Percentiles rank a stretch among this genome's conserved stretches.
Conservation (phyloP, 1,284 basidiomycete genomes). For the Cystobasidiaceae sp. region DNA sequence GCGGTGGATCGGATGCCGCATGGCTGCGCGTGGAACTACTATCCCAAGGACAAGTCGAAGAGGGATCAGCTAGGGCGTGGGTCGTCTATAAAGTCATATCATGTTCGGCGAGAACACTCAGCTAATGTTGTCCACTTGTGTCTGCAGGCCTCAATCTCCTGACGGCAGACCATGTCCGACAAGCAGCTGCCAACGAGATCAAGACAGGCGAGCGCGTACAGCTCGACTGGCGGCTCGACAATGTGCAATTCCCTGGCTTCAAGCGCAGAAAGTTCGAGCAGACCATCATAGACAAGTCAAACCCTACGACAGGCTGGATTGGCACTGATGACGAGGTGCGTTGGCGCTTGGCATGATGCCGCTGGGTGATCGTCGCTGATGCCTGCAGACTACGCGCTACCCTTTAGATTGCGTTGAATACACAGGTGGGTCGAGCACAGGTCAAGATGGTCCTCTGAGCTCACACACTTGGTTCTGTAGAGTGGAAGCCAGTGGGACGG, state of each 20-base stretch:
- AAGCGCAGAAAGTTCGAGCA: slow-evolving; percentile 24
- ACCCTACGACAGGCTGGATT: slow-evolving; percentile 21
- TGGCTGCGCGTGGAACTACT: slow-evolving; percentile 30
- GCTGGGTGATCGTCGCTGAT: background rate
- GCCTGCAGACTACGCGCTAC: background rate
- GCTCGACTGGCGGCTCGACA: slow-evolving; percentile 31
- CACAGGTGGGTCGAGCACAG: background rate
- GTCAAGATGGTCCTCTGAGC: background rate
- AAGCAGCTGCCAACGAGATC: slow-evolving; percentile 27
- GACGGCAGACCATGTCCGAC: slow-evolving; percentile 18
- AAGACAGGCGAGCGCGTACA: slow-evolving; percentile 23
- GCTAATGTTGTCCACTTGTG: no score
- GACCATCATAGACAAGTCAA: slow-evolving; percentile 21
- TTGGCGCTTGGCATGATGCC: background rate
- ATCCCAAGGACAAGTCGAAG: slow-evolving; percentile 1
- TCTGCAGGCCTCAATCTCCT: slow-evolving; percentile 28
- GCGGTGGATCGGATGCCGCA: slow-evolving; percentile 24
- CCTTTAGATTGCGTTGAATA: slow-evolving; percentile 14
- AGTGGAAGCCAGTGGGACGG: slow-evolving; percentile 31
- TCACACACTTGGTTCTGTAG: background rate
- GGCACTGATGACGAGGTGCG: slow-evolving; percentile 26
- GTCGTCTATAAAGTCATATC: background rate
- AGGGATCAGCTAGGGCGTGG: slow-evolving; percentile 25
- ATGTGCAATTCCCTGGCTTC: slow-evolving; percentile 31
- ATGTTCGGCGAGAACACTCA: background rate